Percentiles rank a stretch among this genome's conserved stretches.
phyloP scores from a whole-genome alignment of 1,284 basidiomycete genomes.

The Ceratobasidium sp. region DNA sequence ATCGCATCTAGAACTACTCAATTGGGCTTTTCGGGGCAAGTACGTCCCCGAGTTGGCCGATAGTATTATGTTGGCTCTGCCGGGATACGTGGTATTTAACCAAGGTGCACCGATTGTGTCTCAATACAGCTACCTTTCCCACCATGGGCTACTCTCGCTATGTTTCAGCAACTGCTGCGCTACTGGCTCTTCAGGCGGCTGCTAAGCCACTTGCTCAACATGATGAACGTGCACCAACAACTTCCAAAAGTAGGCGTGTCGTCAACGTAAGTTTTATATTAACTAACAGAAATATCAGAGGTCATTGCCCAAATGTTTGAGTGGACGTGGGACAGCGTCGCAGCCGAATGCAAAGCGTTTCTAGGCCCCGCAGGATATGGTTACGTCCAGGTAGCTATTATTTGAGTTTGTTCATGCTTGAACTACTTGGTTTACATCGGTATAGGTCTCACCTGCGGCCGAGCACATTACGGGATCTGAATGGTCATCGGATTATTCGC shows the following conservation, averaged over 20 bases:
- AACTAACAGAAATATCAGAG: constrained; percentile 49
- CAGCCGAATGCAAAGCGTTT: constrained; percentile 74
- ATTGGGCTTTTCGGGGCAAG: not conserved
- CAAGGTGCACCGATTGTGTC: not conserved
- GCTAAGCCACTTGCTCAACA: not conserved
- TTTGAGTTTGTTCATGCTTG: not conserved
- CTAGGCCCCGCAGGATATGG: constrained; percentile 76
- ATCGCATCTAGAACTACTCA: not conserved
- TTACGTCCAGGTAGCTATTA: constrained; percentile 68
- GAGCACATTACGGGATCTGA: constrained; percentile 49
- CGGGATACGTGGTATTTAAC: not conserved
- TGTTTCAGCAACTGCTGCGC: not conserved
- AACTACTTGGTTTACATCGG: not conserved
- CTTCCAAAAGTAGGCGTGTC: not conserved
- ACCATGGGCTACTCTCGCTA: constrained; percentile 1
- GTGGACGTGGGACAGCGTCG: constrained; percentile 72
- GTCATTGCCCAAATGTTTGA: constrained; percentile 70
- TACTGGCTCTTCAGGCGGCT: not conserved
- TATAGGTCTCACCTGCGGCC: constrained; percentile 43
- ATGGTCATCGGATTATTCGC: constrained; percentile 54
- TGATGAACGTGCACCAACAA: not conserved
- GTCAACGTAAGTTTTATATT: not conserved
- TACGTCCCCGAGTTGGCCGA: not conserved
- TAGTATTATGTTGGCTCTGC: not conserved
- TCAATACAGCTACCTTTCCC: not conserved